Base-by-base conservation (phyloP, 2,329 filamentous ascomycete species). In the Alternaria sp. region DNA sequence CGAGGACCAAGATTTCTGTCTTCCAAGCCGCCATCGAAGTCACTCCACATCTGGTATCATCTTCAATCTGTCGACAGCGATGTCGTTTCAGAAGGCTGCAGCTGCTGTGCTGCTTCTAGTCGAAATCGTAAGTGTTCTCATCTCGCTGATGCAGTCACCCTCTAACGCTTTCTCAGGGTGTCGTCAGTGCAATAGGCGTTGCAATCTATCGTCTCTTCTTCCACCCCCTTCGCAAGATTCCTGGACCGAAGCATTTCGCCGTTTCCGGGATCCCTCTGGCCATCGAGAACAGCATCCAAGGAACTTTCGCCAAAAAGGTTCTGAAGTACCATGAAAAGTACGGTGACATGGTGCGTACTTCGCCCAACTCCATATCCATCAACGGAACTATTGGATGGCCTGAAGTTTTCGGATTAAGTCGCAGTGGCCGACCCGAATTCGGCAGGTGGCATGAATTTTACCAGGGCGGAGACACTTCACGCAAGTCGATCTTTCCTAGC, bases 391-490 rank as follows among this genome's bases (percentile, higher is more conserved):
- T 77, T 0, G 77, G 77, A 5, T 81, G 76, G 72, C 72, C 73
- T 47, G 79, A 81, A 17, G 79, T 81, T 47, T 80, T 78, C 59
- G 78, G 78, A 19, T 66, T 69, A 19, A 49, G 47, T 23, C 19
- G 47, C 11, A 13, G 47, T 6, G 26, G 26, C n/a, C 10, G 32
- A 49, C n/a, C 60, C 11, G 11, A 47, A 36, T 36, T 62, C 23
- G 23, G 28, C 21, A 9, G 44, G n/a, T 19, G 49, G 49, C 7
- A 54, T 23, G 43, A 58, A 21, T 51, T 51, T 1, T 51, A 51
- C 17, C 47, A 51, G 19, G 26, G 28, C 23, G 51, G 59, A 8
- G 36, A 58, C 30, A 36, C 30, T 36, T 36, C 30, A 36, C 30
- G 30, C 21, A 62, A 62, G 30, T 25, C 40, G 12, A 19, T 44